Percentiles rank a stretch among this genome's conserved stretches.
Evolutionary conservation across 2,329 filamentous ascomycete genomes (phyloP).

Genomic region (Pestalotiopsis sp.): DNA sequence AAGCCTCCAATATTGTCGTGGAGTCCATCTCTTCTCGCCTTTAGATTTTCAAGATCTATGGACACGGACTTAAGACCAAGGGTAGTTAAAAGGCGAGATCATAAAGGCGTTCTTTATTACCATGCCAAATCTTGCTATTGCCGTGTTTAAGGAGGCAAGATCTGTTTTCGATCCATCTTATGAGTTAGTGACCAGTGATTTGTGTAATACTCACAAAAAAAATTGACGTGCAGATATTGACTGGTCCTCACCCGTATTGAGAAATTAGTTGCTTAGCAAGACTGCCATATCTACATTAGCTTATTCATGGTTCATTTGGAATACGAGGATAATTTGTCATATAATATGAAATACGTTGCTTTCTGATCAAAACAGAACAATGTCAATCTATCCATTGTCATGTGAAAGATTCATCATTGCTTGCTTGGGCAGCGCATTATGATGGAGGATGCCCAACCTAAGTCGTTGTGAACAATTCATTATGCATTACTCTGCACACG

Average conservation of each 20-base stretch:
- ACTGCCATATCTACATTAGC: not conserved
- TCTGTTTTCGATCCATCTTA: not conserved
- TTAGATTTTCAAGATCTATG: not conserved
- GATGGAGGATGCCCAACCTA: no score
- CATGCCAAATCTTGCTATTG: not conserved
- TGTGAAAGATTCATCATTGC: no score
- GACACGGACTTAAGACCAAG: not conserved
- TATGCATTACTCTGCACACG: no score
- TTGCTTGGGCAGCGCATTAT: no score
- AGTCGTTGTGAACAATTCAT: no score
- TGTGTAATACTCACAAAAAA: not conserved
- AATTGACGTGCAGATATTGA: not conserved
- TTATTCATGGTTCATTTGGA: not conserved
- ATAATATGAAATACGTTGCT: not conserved
- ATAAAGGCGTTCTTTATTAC: not conserved
- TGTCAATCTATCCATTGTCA: no score
- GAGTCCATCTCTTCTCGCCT: not conserved
- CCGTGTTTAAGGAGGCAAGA: not conserved
- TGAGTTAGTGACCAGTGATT: not conserved
- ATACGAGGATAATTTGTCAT: not conserved
- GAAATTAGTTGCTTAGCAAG: not conserved
- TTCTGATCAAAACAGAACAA: no score
- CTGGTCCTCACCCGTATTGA: not conserved
- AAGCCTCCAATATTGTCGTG: not conserved
- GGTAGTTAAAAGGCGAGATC: not conserved